phyloP scores from a whole-genome alignment of 2,329 filamentous ascomycete species.

The Penicillium sp. region DNA sequence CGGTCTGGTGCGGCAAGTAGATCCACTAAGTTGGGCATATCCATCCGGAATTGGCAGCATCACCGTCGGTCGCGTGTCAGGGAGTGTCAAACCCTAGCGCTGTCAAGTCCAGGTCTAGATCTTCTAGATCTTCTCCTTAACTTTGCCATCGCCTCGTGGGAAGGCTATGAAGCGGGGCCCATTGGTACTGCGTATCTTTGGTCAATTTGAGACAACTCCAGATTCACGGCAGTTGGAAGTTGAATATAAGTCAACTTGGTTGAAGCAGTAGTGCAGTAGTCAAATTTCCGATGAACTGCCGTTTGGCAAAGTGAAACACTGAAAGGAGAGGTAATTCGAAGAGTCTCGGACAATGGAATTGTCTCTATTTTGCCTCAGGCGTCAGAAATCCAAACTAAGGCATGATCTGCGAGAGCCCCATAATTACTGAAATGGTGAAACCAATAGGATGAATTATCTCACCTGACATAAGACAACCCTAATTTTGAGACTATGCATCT shows the following conservation, averaged over 20 bases:
- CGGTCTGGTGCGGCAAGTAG: not conserved
- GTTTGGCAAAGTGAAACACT: not conserved
- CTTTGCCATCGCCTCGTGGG: not conserved
- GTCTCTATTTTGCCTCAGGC: too few relatives aligned
- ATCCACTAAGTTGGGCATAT: not conserved
- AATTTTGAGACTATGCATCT: too few relatives aligned
- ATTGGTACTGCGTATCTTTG: not conserved
- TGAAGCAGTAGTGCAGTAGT: not conserved
- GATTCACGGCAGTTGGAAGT: too few relatives aligned
- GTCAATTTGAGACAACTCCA: too few relatives aligned
- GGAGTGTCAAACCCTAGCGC: not conserved
- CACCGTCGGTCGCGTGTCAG: not conserved
- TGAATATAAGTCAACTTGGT: too few relatives aligned
- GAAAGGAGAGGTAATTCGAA: not conserved
- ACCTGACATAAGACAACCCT: too few relatives aligned
- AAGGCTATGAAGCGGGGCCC: not conserved
- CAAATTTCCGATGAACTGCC: not conserved
- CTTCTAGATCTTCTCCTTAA: not conserved
- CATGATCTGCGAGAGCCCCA: too few relatives aligned
- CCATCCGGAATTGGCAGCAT: slow-evolving; percentile 1
- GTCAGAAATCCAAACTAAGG: too few relatives aligned
- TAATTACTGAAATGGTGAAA: too few relatives aligned
- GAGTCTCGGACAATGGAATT: too few relatives aligned
- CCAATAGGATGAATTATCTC: too few relatives aligned
- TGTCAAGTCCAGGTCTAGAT: not conserved